Base-by-base conservation (phyloP, 306 rosid genomes). In the Calophaca sinica region DNA sequence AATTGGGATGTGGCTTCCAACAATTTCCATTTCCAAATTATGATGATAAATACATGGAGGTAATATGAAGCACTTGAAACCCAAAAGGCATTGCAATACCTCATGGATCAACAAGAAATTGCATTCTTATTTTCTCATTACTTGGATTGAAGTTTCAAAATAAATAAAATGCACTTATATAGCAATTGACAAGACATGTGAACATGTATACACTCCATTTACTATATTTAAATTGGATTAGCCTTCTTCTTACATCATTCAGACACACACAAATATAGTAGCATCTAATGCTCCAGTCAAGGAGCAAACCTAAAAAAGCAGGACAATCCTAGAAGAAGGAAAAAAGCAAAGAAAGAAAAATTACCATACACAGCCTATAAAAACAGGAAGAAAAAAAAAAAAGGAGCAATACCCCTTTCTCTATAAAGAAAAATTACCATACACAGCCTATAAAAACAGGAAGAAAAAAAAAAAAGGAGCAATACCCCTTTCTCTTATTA, bases 291-390 rank as follows among this genome's bases (percentile, higher is more conserved):
- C 78, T 49, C 74, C 71, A 44, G 14, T 75, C 48, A 68, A 50
- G 75, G 29, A 48, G 67, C 76, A 80, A 72, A 83, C 68, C 76
- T 74, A 72, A 61, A 63, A 59, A 14, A 65, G 44, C 63, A 67
- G 31, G 70, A 70, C 41, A 46, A 69, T 32, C 68, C 48, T 36
- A 9, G 10, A 2, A 67, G 45, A 57, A 62, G 26, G 62, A 9
- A n/a, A 9, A n/a, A 28, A 58, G 49, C 44, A 58, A 3, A 28
- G 2, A 53, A 57, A 71, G 9, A 38, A 69, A 67, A 39, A 42
- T 68, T 82, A 72, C 74, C 70, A 36, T 79, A 85, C 84, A 81
- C 28, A 26, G 4, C 71, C 78, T 70, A 64, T 33, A 8, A 33
- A 39, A 51, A 58, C 58, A 12, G 79, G 14, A 41, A 53, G 6